Evolutionary conservation across 768 basidiomycete genomes (phyloP), one percentile per base, ranked within the genome.

Genomic region (Boletus rubroflammeus): DNA sequence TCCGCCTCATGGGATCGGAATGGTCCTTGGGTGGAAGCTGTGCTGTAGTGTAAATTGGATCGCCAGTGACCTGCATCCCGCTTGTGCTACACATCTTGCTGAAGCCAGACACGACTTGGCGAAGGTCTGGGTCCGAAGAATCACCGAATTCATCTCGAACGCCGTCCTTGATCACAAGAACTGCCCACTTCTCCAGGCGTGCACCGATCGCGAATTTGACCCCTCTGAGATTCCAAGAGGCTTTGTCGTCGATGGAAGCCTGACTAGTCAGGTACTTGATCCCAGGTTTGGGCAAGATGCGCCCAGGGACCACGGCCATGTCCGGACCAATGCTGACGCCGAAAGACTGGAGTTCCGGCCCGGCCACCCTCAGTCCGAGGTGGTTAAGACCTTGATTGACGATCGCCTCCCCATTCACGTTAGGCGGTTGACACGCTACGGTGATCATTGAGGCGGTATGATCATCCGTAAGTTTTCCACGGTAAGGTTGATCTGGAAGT

Each of bases 151-250:
- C 88, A 40, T 82, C 80, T n/a, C 80, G 64, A 47, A 76, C 76
- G 13, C 78, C 74, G 58, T 90, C 89, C 53, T 75, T 72, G 58
- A 93, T 81, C 40, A 90, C 71, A 14, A 93, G 71, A 11, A 90
- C 84, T 1, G 77, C 80, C 87, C 88, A 90, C 23, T 79, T 80
- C 23, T 73, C 72, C 46, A 93, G 67, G 14, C 61, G 69, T 7
- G 75, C 82, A 10, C 87, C 86, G 25, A 65, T 69, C 3, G 81
- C 72, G 62, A 92, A 92, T 59, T 78, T 81, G 77, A 71, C 76
- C 41, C 78, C 75, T 44, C 79, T 70, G 45, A 83, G 63, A 55
- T 83, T 82, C 80, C 80, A 81, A 44, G 77, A 75, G 31, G 80
- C 81, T 46, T 62, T 69, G 0, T 80, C 75, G 55, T 80, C 77